phyloP scores from a whole-genome alignment of 176 grass and related monocot species.

The Chrysopogon serrulatus region DNA sequence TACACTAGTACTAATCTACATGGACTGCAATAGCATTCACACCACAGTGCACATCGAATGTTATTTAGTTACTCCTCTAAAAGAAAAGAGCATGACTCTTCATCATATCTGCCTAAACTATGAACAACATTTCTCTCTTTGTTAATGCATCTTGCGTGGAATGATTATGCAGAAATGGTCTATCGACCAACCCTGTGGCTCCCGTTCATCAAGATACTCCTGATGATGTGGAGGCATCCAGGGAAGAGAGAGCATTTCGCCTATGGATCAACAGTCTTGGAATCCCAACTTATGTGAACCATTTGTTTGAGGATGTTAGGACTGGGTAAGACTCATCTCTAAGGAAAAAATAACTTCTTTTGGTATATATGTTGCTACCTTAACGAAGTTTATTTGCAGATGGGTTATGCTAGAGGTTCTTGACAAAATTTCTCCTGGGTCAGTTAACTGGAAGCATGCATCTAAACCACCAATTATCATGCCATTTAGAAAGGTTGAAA shows the following conservation, averaged over 20 bases:
- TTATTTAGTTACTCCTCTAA: not conserved
- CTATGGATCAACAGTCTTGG: slow-evolving; percentile 99
- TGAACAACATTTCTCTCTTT: not conserved
- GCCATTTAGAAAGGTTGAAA: slow-evolving; percentile 98
- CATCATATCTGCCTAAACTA: not conserved
- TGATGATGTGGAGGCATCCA: slow-evolving; percentile 75
- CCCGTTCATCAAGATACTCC: slow-evolving; percentile 50
- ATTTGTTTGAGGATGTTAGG: slow-evolving; percentile 98
- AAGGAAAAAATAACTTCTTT: not conserved
- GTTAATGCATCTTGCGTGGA: slow-evolving; percentile 3
- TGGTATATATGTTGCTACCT: not conserved
- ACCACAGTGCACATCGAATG: not conserved
- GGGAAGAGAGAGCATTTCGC: slow-evolving; percentile 92
- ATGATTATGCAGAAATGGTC: slow-evolving; percentile 74
- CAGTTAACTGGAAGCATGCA: slow-evolving; percentile 86
- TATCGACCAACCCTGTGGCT: slow-evolving; percentile 58
- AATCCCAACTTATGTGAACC: slow-evolving; percentile 83
- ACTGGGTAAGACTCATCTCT: slow-evolving; percentile 54
- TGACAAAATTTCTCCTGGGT: slow-evolving; percentile 88
- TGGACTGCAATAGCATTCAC: not conserved
- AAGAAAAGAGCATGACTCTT: not conserved
- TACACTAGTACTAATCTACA: not conserved
- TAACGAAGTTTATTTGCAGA: slow-evolving; percentile 41
- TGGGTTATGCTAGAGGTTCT: slow-evolving; percentile 96
- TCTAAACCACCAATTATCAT: slow-evolving; percentile 97